Evolutionary conservation across 2,329 filamentous ascomycete genomes (phyloP).

Genomic region (Claviceps capensis): DNA sequence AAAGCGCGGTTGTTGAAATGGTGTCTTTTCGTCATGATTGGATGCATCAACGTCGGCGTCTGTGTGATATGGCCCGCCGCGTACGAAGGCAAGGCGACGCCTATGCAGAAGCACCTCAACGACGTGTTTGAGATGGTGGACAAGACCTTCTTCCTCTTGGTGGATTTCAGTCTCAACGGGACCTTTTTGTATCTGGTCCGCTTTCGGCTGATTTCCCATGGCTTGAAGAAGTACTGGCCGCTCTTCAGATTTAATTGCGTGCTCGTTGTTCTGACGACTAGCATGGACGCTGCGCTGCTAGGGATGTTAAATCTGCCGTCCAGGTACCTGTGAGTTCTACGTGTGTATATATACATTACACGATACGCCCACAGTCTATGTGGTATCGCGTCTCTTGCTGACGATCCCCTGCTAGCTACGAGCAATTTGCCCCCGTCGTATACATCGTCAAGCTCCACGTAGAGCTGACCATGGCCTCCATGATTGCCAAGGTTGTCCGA

Average conservation of each 20-base stretch:
- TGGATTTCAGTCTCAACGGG: conserved; percentile 34
- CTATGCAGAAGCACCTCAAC: conserved; percentile 7
- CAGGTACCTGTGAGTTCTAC: conserved; percentile 1
- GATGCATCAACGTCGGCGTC: conserved; percentile 24
- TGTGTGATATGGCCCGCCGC: conserved; percentile 26
- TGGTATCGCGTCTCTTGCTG: background rate
- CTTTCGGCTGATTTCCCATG: conserved; percentile 29
- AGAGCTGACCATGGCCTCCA: conserved; percentile 37
- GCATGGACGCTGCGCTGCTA: conserved; percentile 27
- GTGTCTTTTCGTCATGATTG: conserved; percentile 20
- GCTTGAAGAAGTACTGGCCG: conserved; percentile 35
- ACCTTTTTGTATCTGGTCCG: conserved; percentile 35
- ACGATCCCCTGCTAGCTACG: conserved; percentile 12
- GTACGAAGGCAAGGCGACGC: conserved; percentile 11
- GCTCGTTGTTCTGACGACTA: conserved; percentile 32
- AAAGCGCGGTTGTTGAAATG: conserved; percentile 22
- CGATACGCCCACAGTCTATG: too few species aligned
- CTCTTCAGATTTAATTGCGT: conserved; percentile 34
- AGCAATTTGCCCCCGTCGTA: conserved; percentile 36
- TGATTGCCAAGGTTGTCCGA: conserved; percentile 28
- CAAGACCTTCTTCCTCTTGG: conserved; percentile 34
- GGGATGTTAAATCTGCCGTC: conserved; percentile 12
- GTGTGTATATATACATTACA: too few species aligned
- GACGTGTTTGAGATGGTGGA: conserved; percentile 13
- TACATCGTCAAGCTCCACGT: conserved; percentile 40